phyloP scores from a whole-genome alignment of 805 yeast genomes.

The Sugiyamaella valdiviana region DNA sequence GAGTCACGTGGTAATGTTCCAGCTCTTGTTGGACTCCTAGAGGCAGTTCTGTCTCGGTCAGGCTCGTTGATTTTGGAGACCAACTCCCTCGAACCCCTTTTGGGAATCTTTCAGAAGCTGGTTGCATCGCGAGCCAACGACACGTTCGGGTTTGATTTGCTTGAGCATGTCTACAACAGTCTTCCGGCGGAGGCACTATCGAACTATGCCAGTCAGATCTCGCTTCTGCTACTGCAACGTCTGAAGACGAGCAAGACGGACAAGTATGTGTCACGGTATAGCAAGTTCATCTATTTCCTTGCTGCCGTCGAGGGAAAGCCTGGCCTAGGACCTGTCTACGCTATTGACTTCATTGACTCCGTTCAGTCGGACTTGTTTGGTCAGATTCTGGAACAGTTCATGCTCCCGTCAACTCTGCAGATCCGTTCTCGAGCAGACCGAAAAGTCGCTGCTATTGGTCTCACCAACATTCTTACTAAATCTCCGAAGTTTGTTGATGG shows the following conservation, averaged over 20 bases:
- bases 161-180: constrained; percentile 59
- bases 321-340: constrained; percentile 51
- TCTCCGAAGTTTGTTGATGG: constrained; percentile 35
- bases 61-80: constrained; percentile 35
- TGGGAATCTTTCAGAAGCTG: constrained; percentile 95
- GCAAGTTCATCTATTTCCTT: constrained; percentile 53
- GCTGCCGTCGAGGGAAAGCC: constrained; percentile 37
- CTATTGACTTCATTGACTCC: constrained; percentile 38
- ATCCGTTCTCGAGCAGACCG: constrained; percentile 39
- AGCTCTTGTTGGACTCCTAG: constrained; percentile 75
- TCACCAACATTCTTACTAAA: constrained; percentile 40
- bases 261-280: constrained; percentile 64
- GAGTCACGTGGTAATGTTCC: constrained; percentile 90
- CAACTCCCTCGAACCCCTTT: constrained; percentile 58
- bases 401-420: constrained; percentile 32
- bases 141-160: constrained; percentile 72
- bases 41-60: constrained; percentile 52
- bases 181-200: constrained; percentile 47
- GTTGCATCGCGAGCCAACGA: constrained; percentile 82
- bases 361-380: constrained; percentile 34
- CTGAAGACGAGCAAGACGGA: constrained; percentile 78
- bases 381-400: constrained; percentile 27
- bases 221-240: constrained; percentile 69
- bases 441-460: constrained; percentile 44
- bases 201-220: constrained; percentile 62